phyloP scores from a whole-genome alignment of 1,284 basidiomycete species.

The Amylostereum areolatum region DNA sequence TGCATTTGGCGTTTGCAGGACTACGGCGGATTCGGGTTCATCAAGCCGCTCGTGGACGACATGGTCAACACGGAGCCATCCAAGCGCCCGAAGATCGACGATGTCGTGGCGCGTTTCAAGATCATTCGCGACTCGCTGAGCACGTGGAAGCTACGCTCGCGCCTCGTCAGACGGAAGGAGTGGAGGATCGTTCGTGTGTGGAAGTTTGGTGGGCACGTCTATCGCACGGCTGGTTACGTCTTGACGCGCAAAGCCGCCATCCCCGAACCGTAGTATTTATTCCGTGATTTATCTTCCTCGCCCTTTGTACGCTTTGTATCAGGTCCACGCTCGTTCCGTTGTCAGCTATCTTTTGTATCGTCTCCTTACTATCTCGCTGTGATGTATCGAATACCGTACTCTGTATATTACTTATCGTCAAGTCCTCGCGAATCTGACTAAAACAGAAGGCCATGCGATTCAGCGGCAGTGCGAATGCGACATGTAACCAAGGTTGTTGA shows the following conservation, averaged over 20 bases:
- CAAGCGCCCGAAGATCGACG: conserved; percentile 22
- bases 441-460: too few species aligned
- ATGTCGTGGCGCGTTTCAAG: conserved; percentile 19
- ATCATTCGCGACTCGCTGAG: conserved; percentile 10
- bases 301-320: too few species aligned
- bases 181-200: background rate
- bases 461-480: too few species aligned
- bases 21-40: conserved; percentile 21
- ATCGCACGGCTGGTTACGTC: conserved; percentile 5
- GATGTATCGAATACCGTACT: too few species aligned
- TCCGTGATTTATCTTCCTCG: too few species aligned
- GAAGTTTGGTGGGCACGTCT: conserved; percentile 3
- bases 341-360: too few species aligned
- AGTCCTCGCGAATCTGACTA: too few species aligned
- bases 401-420: too few species aligned
- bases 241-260: conserved; percentile 4
- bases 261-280: conserved; percentile 5
- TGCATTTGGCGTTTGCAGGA: conserved; percentile 2
- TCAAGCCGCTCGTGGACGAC: conserved; percentile 22
- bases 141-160: conserved; percentile 15
- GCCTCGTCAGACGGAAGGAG: conserved; percentile 10
- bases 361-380: too few species aligned
- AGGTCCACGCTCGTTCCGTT: too few species aligned
- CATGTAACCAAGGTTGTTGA: too few species aligned
- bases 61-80: conserved; percentile 24